Conservation (phyloP, 2,329 filamentous ascomycete genomes). For the Exophiala sp. region DNA sequence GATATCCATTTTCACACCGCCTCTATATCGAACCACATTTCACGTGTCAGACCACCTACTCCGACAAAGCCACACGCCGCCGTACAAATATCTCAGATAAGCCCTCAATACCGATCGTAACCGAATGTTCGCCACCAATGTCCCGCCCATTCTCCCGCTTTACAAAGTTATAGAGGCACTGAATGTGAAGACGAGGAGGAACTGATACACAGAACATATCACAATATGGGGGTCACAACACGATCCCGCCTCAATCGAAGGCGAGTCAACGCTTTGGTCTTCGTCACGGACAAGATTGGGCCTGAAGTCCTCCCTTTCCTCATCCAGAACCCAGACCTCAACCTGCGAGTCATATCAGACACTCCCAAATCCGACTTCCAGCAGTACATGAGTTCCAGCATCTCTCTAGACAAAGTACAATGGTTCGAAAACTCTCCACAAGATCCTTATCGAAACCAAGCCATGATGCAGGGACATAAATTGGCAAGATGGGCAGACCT, state of each 20-base stretch:
- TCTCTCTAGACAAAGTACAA: conserved; percentile 20
- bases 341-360: conserved; percentile 26
- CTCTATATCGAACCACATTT: too few relatives aligned
- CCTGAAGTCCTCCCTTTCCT: conserved; percentile 28
- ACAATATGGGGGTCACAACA: conserved; percentile 8
- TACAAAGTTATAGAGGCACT: neutral
- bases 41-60: too few relatives aligned
- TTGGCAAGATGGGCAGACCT: conserved; percentile 85
- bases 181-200: neutral
- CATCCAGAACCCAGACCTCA: conserved; percentile 25
- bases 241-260: conserved; percentile 14
- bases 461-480: conserved; percentile 41
- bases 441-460: conserved; percentile 25
- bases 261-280: conserved; percentile 26
- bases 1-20: too few relatives aligned
- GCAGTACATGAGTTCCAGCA: conserved; percentile 16
- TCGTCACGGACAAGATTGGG: conserved; percentile 26
- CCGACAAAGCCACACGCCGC: neutral
- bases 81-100: neutral
- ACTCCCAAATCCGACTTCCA: conserved; percentile 24
- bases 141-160: neutral
- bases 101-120: neutral
- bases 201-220: neutral
- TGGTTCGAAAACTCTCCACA: conserved; percentile 28
- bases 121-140: conserved; percentile 8